Base-by-base conservation (phyloP, 2,329 filamentous ascomycete species). In the Microdochium bolleyi region DNA sequence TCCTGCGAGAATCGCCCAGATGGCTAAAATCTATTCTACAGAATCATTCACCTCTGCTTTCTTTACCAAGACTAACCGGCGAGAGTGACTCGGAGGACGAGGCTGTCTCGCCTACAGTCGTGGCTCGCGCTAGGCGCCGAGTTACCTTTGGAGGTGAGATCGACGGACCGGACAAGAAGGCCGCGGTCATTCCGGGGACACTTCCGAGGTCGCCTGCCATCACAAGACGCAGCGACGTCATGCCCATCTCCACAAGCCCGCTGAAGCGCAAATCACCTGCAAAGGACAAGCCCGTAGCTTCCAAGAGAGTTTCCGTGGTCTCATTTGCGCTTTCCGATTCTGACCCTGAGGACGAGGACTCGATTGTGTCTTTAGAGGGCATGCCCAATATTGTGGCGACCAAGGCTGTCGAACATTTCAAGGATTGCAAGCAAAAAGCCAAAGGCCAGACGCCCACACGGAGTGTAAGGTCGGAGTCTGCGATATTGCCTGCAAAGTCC, bases 1-100 rank as follows among this genome's bases (percentile, higher is more conserved):
- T 62, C 21, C 25, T 63, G 41, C 53, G 52, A 8, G 54, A 59
- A 46, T 61, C 60, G 16, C 57, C 58, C 13, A 49, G 7, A 14
- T 62, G 59, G 60, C 49, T 62, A 10, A 56, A 54, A 10, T 22
- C 21, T 46, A 19, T 10, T 46, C 41, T 46, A 46, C 41, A 46
- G 41, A 24, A 7, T 22, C 13, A 46, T 19, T 46, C 41, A 46
- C 41, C 41, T 13, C 41, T 46, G 19, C 19, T 46, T 21, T 46
- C 41, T 22, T 8, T 46, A 46, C 41, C 41, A 46, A 16, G 24
- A 30, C 49, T 50, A n/a, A 19, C 48, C 11, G 21, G 24, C 50
- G 24, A 30, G 30, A 13, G 24, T 16, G 21, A 53, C 11, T 8
- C 13, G 8, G 48, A 41, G 14, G 10, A 41, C 27, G 16, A 52